Conservation (phyloP, 108 stramenopile genomes). For the Aurantiochytrium sp. region DNA sequence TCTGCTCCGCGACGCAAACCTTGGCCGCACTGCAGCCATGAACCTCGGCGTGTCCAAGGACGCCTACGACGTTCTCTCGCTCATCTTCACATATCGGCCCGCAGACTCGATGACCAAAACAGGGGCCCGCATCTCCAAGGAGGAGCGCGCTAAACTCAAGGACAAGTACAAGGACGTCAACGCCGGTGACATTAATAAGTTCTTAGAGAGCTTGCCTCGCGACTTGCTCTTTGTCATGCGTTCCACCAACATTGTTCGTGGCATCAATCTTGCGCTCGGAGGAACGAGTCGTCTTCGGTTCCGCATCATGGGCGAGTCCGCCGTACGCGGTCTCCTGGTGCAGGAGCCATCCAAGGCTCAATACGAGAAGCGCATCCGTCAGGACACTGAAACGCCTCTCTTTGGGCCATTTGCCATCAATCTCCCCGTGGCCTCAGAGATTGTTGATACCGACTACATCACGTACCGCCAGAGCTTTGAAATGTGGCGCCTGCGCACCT, state of each 20-base stretch:
- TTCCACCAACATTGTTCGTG: conserved; percentile 37
- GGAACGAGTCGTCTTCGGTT: conserved; percentile 6
- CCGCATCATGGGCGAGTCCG: conserved; percentile 20
- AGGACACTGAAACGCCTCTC: not conserved
- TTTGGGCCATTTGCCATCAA: not conserved
- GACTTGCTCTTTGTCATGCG: conserved; percentile 48
- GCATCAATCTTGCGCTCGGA: conserved; percentile 35
- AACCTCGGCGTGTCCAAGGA: conserved; percentile 17
- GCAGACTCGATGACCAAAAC: conserved; percentile 13
- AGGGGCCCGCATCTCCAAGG: conserved; percentile 32
- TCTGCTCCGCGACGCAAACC: conserved; percentile 25
- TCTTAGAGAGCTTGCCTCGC: conserved; percentile 37
- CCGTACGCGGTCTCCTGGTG: not conserved
- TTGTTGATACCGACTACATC: not conserved
- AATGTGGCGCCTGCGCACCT: conserved; percentile 4
- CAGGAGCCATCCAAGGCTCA: not conserved
- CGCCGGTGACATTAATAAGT: conserved; percentile 33
- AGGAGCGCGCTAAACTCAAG: conserved; percentile 27
- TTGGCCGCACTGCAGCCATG: conserved; percentile 20
- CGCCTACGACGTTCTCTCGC: conserved; percentile 26
- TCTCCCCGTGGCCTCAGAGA: not conserved
- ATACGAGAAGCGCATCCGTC: not conserved
- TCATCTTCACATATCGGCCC: conserved; percentile 32
- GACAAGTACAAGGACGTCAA: conserved; percentile 37
- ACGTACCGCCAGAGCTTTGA: not conserved